Evolutionary conservation across 2,329 filamentous ascomycete species (phyloP), one percentile per base, ranked within the genome.

Genomic region (Onygena corvina): DNA sequence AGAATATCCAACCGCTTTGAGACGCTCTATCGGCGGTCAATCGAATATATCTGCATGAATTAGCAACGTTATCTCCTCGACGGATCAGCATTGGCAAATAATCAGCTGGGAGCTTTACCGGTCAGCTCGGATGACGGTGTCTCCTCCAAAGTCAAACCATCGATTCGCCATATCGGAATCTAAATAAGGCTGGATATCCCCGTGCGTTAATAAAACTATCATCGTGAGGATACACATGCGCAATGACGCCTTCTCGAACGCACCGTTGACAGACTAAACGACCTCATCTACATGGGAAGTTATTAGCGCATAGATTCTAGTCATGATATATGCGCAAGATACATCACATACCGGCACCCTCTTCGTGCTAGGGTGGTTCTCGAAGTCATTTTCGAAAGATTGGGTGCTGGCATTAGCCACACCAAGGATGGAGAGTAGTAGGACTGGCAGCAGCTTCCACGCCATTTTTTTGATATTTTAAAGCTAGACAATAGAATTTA

Each of bases 131-230:
- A 95, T 77, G 60, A 98, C 83, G 34, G 90, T 87, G 71, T 94
- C 88, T 64, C 90, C 92, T 64, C 92, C 92, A 77, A 93, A 98
- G 72, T 98, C 92, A 71, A 90, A 98, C 90, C 92, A 98, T 65
- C 92, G 83, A 72, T 86, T 94, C 72, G 93, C 85, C 83, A 96
- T 89, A 68, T 96, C 92, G 53, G 88, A 92, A 71, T 98, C 92
- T 60, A 98, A 80, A 70, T 95, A 98, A 54, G 92, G 92, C 84
- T 95, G 63, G 30, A n/a, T 31, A 30, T 30, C 18, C 25, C n/a
- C n/a, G n/a, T n/a, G n/a, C n/a, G n/a, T n/a, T n/a, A n/a, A n/a
- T n/a, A n/a, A n/a, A n/a, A n/a, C n/a, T n/a, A n/a, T n/a, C n/a
- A n/a, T n/a, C n/a, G 7, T 12, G 6, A 40, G 35, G 4, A n/a